Percentiles rank a stretch among this genome's conserved stretches.
Conservation (phyloP, 345 rosid genomes). For the Angophora floribunda region DNA sequence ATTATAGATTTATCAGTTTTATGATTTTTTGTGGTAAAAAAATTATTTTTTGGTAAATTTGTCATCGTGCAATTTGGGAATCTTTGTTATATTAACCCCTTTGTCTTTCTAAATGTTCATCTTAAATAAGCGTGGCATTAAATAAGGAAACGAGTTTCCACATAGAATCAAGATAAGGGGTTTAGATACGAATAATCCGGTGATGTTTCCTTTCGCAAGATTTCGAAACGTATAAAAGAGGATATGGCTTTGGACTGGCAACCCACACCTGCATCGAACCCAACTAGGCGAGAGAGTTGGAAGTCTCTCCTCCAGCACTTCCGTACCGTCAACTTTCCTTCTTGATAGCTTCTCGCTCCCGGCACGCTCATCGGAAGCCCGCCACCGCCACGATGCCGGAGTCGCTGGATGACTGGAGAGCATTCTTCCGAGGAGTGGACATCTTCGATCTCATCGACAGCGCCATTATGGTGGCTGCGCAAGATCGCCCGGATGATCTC, state of each 20-base stretch:
- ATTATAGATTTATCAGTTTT: too few species aligned
- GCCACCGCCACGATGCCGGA: background rate
- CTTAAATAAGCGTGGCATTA: background rate
- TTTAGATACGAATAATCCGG: background rate
- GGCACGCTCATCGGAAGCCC: background rate
- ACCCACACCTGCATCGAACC: background rate
- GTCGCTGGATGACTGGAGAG: conserved; percentile 58
- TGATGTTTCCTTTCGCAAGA: background rate
- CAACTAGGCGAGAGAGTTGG: background rate
- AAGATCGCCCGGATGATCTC: conserved; percentile 61
- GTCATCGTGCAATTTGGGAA: too few species aligned
- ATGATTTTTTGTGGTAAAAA: too few species aligned
- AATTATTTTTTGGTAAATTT: accelerated
- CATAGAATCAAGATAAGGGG: background rate
- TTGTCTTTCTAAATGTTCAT: background rate
- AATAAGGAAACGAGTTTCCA: background rate
- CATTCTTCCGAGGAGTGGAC: conserved; percentile 52
- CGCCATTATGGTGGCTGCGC: conserved; percentile 66
- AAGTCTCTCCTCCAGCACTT: background rate
- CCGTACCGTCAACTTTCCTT: background rate
- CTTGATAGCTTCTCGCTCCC: background rate
- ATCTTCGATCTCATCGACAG: conserved; percentile 59
- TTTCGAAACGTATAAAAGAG: background rate
- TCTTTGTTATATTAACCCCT: too few species aligned
- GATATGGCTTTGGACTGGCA: background rate